A percentile compares a stretch with the other conserved stretches of the same genome.
phyloP scores from a whole-genome alignment of 805 yeast species.

The Kluyveromyces lactis region DNA sequence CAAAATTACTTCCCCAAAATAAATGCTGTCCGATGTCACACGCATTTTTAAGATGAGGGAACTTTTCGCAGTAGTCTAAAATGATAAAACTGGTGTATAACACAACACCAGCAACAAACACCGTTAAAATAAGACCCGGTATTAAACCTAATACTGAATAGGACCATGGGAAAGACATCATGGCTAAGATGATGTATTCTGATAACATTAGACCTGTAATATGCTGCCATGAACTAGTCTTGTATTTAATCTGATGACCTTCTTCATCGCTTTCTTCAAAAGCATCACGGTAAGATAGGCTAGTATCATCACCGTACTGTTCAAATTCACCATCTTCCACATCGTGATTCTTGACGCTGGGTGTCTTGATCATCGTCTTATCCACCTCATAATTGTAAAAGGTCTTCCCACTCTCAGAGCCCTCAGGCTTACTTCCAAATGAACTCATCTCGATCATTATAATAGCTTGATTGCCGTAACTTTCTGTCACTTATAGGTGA shows the following conservation, averaged over 20 bases:
- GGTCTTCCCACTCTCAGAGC: too few relatives aligned
- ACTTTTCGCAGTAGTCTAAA: conserved; percentile 44
- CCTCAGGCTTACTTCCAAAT: too few relatives aligned
- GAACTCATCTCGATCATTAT: too few relatives aligned
- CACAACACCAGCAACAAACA: conserved; percentile 41
- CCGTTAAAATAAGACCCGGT: conserved; percentile 49
- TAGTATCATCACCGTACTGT: neutral
- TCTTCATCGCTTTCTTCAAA: conserved; percentile 11
- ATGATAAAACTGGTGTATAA: conserved; percentile 49
- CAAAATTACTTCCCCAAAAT: conserved; percentile 42
- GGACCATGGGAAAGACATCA: conserved; percentile 61
- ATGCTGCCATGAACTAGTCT: conserved; percentile 48
- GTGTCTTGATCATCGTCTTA: too few relatives aligned
- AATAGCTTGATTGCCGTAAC: too few relatives aligned
- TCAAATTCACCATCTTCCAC: too few relatives aligned
- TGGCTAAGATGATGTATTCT: conserved; percentile 54
- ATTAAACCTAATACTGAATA: conserved; percentile 51
- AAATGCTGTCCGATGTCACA: conserved; percentile 54
- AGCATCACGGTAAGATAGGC: neutral
- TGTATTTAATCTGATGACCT: conserved; percentile 34
- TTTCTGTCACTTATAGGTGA: too few relatives aligned
- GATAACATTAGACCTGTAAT: conserved; percentile 53
- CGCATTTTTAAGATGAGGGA: conserved; percentile 44
- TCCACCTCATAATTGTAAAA: too few relatives aligned
- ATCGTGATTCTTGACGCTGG: too few relatives aligned